phyloP scores from a whole-genome alignment of 768 basidiomycete species.

The Pisolithus microcarpus region DNA sequence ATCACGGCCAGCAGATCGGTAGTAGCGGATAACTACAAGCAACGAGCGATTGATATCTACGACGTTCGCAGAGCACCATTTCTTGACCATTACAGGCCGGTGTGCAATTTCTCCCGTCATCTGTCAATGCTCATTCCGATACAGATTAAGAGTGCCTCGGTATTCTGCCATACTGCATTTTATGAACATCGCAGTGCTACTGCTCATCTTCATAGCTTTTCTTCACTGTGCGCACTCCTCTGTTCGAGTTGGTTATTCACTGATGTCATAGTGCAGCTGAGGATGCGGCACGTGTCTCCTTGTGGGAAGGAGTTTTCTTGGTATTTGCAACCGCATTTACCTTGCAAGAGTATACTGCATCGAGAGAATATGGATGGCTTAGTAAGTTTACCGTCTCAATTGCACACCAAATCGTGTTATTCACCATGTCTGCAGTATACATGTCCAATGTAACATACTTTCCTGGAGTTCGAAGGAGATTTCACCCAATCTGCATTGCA shows the following conservation, averaged over 20 bases:
- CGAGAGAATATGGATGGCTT: conserved; percentile 82
- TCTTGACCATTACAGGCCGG: conserved; percentile 75
- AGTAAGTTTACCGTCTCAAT: conserved; percentile 43
- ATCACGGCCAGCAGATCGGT: conserved; percentile 60
- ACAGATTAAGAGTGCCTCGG: conserved; percentile 71
- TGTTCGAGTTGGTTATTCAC: not conserved
- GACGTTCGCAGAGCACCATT: conserved; percentile 59
- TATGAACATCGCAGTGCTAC: conserved; percentile 61
- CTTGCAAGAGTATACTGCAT: conserved; percentile 83
- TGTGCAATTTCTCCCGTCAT: not conserved
- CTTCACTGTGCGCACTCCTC: conserved; percentile 51
- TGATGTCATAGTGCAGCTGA: conserved; percentile 38
- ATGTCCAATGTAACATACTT: conserved; percentile 61
- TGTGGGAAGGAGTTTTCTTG: conserved; percentile 69
- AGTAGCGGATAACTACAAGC: conserved; percentile 87
- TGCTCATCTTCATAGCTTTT: conserved; percentile 66
- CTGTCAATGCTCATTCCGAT: conserved; percentile 1
- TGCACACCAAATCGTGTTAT: not conserved
- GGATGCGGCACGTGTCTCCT: conserved; percentile 41
- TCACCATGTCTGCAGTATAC: conserved; percentile 46
- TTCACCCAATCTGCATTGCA: conserved; percentile 22
- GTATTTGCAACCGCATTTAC: conserved; percentile 72
- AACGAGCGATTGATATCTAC: conserved; percentile 65
- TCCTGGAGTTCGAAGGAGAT: conserved; percentile 1
- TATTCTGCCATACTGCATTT: conserved; percentile 77